A percentile compares a stretch with the other conserved stretches of the same genome.
These are phyloP conservation scores for Erucastrum elatum DNA, from an alignment of 345 rosid species.

Conservation along the genomic window DNA sequence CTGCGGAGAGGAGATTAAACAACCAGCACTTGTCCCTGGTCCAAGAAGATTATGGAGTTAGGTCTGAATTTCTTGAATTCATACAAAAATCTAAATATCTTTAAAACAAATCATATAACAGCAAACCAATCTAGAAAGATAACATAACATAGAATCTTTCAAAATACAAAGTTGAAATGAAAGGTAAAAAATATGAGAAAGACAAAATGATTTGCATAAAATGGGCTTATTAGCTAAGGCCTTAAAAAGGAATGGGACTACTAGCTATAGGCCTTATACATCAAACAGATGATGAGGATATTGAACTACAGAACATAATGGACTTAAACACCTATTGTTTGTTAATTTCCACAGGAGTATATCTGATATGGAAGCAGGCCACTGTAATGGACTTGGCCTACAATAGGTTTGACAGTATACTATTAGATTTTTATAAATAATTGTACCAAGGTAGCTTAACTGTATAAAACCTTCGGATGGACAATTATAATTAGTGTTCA, in stretches of 20 bases:
- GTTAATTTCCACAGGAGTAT: background rate
- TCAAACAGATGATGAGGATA: background rate
- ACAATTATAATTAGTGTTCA: background rate
- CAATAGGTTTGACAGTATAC: background rate
- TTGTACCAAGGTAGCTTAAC: background rate
- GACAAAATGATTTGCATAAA: background rate
- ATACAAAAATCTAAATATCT: no score
- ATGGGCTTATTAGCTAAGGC: background rate
- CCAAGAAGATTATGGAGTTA: no score
- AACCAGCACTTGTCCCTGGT: no score
- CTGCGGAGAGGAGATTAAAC: no score
- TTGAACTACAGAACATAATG: background rate
- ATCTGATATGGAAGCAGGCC: background rate
- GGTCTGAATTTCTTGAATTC: no score
- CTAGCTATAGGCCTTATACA: background rate
- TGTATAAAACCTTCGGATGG: background rate
- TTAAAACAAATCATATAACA: background rate
- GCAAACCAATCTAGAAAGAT: background rate
- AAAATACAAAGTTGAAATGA: background rate
- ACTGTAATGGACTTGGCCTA: conserved; percentile 3
- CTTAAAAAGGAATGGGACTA: background rate
- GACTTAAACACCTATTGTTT: background rate
- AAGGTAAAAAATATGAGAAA: background rate
- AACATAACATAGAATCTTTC: background rate
- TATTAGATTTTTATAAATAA: background rate